phyloP scores from a whole-genome alignment of 2,329 filamentous ascomycete species.

The Endoconidiophora polonica region DNA sequence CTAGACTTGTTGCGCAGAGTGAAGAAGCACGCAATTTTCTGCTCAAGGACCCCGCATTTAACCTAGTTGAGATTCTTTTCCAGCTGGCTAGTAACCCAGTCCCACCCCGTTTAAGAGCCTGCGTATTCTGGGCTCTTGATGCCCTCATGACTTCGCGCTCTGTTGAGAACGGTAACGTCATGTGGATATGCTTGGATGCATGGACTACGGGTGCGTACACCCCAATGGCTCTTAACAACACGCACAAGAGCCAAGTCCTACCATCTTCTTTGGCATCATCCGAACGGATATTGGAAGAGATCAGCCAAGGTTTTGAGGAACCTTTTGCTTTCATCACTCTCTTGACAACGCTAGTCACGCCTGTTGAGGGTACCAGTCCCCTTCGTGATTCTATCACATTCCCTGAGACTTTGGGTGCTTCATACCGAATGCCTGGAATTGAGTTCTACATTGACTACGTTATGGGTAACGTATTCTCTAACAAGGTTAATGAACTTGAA shows the following conservation, averaged over 20 bases:
- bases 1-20: constrained; percentile 65
- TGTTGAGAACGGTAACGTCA: constrained; percentile 44
- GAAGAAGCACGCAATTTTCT: constrained; percentile 56
- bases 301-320: constrained; percentile 69
- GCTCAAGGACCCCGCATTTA: constrained; percentile 45
- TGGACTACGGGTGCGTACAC: constrained; percentile 54
- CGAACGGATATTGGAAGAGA: constrained; percentile 54
- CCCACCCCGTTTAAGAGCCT: constrained; percentile 61
- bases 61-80: constrained; percentile 57
- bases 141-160: constrained; percentile 63
- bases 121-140: constrained; percentile 62
- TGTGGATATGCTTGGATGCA: constrained; percentile 69
- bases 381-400: constrained; percentile 69
- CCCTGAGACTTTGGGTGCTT: constrained; percentile 65
- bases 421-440: constrained; percentile 63
- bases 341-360: constrained; percentile 53
- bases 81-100: constrained; percentile 64
- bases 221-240: constrained; percentile 12
- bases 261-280: constrained; percentile 23
- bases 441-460: constrained; percentile 88
- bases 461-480: constrained; percentile 59
- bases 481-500: constrained; percentile 45
- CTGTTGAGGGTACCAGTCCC: constrained; percentile 41
- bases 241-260: constrained; percentile 16
- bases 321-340: constrained; percentile 70